A percentile compares a stretch with the other conserved stretches of the same genome.
phyloP scores from a whole-genome alignment of 2,329 filamentous ascomycete genomes.

The Colletotrichum abscissum region DNA sequence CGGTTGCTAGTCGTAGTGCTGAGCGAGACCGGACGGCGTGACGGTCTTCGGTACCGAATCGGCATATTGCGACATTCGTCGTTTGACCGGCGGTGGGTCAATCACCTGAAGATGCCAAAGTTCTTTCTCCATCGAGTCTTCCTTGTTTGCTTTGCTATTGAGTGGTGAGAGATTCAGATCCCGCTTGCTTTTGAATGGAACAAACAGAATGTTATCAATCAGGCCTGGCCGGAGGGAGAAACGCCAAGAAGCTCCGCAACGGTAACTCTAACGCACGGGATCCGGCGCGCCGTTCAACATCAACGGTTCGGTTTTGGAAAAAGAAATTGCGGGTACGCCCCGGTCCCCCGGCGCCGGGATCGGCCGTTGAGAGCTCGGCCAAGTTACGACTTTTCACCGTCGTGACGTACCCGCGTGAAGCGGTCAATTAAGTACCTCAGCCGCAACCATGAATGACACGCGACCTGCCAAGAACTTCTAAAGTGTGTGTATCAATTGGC shows the following conservation, averaged over 20 bases:
- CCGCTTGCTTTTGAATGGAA: not conserved
- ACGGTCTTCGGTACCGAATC: conserved; percentile 24
- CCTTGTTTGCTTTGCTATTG: not conserved
- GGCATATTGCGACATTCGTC: conserved; percentile 11
- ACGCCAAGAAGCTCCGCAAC: not conserved
- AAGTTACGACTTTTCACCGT: not conserved
- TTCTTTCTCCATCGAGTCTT: not conserved
- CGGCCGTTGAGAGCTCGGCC: conserved; percentile 4
- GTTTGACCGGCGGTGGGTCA: not conserved
- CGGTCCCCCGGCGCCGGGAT: conserved; percentile 21
- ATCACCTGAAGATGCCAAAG: not conserved
- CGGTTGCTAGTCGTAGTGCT: not conserved
- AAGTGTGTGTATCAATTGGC: not conserved
- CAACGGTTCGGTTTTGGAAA: not conserved
- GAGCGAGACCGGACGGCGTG: not conserved
- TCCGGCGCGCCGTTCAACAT: not conserved
- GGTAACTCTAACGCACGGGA: not conserved
- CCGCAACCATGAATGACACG: not conserved
- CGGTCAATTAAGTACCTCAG: not conserved
- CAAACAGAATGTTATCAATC: not conserved
- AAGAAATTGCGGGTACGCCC: not conserved
- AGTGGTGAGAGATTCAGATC: not conserved
- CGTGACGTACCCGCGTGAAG: not conserved
- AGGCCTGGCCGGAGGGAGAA: not conserved
- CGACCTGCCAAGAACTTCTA: not conserved